Evolutionary conservation across 176 grass and related monocot genomes (phyloP), one percentile per base, ranked within the genome.

Genomic region (Poa annua): DNA sequence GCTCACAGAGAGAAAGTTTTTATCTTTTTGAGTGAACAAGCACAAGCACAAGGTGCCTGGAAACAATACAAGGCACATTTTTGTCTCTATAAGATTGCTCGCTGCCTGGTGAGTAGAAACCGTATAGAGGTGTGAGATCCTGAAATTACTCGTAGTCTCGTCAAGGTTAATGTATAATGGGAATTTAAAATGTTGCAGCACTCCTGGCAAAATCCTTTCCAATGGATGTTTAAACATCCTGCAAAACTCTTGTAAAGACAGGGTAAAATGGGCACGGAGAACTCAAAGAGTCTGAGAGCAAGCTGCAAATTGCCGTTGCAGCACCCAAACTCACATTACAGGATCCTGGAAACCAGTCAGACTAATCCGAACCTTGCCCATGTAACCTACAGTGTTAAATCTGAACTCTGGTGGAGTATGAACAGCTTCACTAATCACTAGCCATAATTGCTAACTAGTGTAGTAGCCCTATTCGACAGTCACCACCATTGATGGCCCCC

Each of bases 401-500:
- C 44, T 73, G 47, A 73, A 71, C 68, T 45, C n/a, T 48, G 42
- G 70, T 22, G 70, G 44, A 66, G 44, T 73, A 73, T 73, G 70
- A 29, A 73, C 70, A 73, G 44, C 42, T 64, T 64, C 61, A 12
- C 61, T 64, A 9, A 7, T 64, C 61, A 12, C 61, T 64, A 9
- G 39, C 39, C 8, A 63, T 63, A 64, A 64, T 9, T 63, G 60
- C 60, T 63, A 63, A 16, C 61, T 0, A 64, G 29, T 29, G 29
- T 29, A 29, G 61, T 26, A 62, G 10, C 25, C 11, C 45, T 48
- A 50, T 50, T 50, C 48, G 14, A 50, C 14, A 1, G 48, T 50
- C 14, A 50, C 59, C 25, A 64, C 32, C 60, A 39, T 39, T 13
- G 60, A 64, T 33, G 14, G 26, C 25, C 26, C 32, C 26, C 51